Conservation (phyloP, 352 stramenopile species). For the Phytophthora foliorum region DNA sequence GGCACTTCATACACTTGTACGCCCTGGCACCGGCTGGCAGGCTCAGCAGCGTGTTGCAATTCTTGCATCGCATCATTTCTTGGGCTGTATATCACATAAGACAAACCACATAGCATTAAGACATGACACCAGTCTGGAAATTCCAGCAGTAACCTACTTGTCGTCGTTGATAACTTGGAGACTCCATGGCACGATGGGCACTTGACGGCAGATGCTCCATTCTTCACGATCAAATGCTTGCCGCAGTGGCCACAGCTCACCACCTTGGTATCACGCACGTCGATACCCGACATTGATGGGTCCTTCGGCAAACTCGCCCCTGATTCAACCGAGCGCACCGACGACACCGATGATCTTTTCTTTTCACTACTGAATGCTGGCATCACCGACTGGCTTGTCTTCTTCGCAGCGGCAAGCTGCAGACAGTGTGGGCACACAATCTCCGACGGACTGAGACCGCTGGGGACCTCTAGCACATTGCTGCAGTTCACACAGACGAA, state of each 20-base stretch:
- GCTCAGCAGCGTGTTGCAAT: slow-evolving; percentile 88
- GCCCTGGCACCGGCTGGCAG: slow-evolving; percentile 80
- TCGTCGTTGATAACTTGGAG: slow-evolving; percentile 86
- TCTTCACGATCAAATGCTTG: slow-evolving; percentile 89
- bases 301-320: slow-evolving; percentile 41
- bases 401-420: slow-evolving; percentile 61
- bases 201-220: slow-evolving; percentile 79
- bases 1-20: slow-evolving; percentile 93
- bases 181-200: slow-evolving; percentile 84
- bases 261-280: slow-evolving; percentile 85
- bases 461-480: slow-evolving; percentile 58
- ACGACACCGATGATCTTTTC: slow-evolving; percentile 37
- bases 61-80: slow-evolving; percentile 90
- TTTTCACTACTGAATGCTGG: slow-evolving; percentile 43
- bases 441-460: slow-evolving; percentile 53
- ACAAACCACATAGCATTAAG: slow-evolving; percentile 27
- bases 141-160: slow-evolving; percentile 59
- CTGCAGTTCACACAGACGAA: slow-evolving; percentile 73
- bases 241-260: slow-evolving; percentile 87
- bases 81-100: slow-evolving; percentile 56
- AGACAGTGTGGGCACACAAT: slow-evolving; percentile 77
- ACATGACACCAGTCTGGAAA: neutral
- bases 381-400: slow-evolving; percentile 37
- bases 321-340: slow-evolving; percentile 43
- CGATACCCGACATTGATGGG: slow-evolving; percentile 51